These are phyloP conservation scores for Rhizoclosmatium globosum DNA, from an alignment of 192 early-diverging fungal genomes.

Conservation along the genomic window DNA sequence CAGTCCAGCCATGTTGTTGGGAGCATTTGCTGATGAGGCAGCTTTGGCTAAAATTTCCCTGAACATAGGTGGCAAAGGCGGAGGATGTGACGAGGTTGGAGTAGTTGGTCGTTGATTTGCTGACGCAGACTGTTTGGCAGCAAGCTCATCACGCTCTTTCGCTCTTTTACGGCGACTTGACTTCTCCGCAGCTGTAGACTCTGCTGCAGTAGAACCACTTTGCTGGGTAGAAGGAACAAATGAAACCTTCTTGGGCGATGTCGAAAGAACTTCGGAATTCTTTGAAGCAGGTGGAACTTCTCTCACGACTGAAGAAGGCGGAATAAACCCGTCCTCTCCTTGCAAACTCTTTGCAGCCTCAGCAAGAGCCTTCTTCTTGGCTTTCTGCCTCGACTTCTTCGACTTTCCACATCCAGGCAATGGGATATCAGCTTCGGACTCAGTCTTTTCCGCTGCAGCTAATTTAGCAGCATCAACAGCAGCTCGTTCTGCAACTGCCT, in stretches of 20 bases:
- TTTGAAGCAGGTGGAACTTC: no score
- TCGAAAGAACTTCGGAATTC: no score
- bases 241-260: no score
- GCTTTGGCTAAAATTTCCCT: constrained; percentile 8
- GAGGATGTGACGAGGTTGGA: neutral
- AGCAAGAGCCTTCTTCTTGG: constrained; percentile 18
- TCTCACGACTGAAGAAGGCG: no score
- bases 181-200: neutral
- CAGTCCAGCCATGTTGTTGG: constrained; percentile 12
- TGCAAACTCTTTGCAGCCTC: neutral
- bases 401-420: constrained; percentile 7
- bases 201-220: neutral
- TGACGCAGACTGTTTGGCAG: neutral
- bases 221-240: neutral
- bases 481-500: neutral
- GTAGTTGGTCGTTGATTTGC: neutral
- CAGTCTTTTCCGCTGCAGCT: neutral
- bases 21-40: neutral
- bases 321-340: neutral
- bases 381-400: constrained; percentile 23
- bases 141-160: constrained; percentile 33
- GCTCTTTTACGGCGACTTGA: constrained; percentile 32
- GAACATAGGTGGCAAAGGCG: constrained; percentile 2
- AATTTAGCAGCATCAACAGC: neutral
- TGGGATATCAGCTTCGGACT: neutral